Evolutionary conservation across 371 early-diverging fungal genomes (phyloP).

Genomic region (Mortierella sp.): DNA sequence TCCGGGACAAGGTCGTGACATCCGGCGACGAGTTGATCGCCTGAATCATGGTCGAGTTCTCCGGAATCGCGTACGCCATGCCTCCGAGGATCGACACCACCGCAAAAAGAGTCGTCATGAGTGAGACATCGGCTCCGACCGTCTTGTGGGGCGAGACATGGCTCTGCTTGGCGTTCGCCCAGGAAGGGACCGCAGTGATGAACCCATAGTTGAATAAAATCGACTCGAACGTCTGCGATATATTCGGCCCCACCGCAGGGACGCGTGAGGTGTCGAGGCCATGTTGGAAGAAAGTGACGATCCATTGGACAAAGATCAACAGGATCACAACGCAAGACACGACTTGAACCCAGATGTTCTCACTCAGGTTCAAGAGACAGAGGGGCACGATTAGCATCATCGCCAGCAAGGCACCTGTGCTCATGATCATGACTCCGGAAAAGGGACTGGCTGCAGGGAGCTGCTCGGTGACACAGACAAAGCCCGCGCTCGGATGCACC

Average conservation of each 20-base stretch:
- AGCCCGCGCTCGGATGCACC: constrained; percentile 31
- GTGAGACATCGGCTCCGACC: constrained; percentile 60
- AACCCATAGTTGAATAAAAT: constrained; percentile 73
- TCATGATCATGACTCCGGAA: constrained; percentile 60
- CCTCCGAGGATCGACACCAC: constrained; percentile 64
- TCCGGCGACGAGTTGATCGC: constrained; percentile 59
- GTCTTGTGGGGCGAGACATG: constrained; percentile 65
- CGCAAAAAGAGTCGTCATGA: constrained; percentile 64
- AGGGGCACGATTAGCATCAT: constrained; percentile 65
- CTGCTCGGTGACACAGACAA: constrained; percentile 39
- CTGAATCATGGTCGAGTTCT: constrained; percentile 61
- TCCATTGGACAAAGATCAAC: constrained; percentile 65
- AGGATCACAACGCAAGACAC: constrained; percentile 61
- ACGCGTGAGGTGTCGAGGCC: constrained; percentile 62
- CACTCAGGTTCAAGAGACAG: constrained; percentile 67
- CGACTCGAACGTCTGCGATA: constrained; percentile 66
- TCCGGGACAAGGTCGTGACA: constrained; percentile 69
- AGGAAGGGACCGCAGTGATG: constrained; percentile 72
- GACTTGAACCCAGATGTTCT: constrained; percentile 67
- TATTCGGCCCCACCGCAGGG: constrained; percentile 59
- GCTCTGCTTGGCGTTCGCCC: constrained; percentile 68
- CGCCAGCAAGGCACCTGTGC: constrained; percentile 64
- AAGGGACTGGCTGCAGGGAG: constrained; percentile 58
- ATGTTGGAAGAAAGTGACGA: constrained; percentile 64
- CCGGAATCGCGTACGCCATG: constrained; percentile 65